Evolutionary conservation across 1,284 basidiomycete genomes (phyloP), one percentile per base, ranked within the genome.

Genomic region (Acaromyces ingoldii): DNA sequence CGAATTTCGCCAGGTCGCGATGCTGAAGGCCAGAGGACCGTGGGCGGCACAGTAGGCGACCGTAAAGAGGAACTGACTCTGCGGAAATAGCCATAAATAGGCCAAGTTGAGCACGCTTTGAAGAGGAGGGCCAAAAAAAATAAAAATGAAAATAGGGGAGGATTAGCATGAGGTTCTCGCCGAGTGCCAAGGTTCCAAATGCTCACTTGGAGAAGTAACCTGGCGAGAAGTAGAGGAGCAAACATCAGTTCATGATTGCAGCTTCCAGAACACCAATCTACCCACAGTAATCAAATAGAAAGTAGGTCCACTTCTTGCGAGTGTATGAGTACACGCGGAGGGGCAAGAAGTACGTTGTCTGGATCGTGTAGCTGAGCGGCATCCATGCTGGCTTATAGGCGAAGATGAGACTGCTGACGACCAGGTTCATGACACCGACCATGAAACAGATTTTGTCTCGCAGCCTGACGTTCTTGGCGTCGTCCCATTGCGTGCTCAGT

Each of bases 1-100:
- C 70, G 85, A 90, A 72, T 96, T 96, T 57, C 92, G 82, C 91
- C 91, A 96, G 2, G 92, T 95, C 63, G 93, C 89, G 40, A 96
- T 89, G 0, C 90, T 89, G 59, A 87, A 90, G 0, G 89, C 92
- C 30, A 96, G 81, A 0, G 88, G 85, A 0, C 91, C 80, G 22
- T 60, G 58, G 3, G 62, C 67, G 24, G 60, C 62, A 48, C 60
- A 64, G 52, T 63, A 65, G 47, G 50, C 70, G 34, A 65, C 63
- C 29, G 61, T 64, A 49, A 68, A 66, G 33, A 70, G 49, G 51
- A 67, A 68, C 31, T 52, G 49, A 25, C 54, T 60, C 13, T 50
- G n/a, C 0, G 67, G 67, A 24, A 62, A 63, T 10, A 66, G 50
- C 67, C 67, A 70, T 30, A 70, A 81, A 79, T 84, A 95, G 58